phyloP scores from a whole-genome alignment of 208 protist genomes.

The Ichthyophonus hoferi region DNA sequence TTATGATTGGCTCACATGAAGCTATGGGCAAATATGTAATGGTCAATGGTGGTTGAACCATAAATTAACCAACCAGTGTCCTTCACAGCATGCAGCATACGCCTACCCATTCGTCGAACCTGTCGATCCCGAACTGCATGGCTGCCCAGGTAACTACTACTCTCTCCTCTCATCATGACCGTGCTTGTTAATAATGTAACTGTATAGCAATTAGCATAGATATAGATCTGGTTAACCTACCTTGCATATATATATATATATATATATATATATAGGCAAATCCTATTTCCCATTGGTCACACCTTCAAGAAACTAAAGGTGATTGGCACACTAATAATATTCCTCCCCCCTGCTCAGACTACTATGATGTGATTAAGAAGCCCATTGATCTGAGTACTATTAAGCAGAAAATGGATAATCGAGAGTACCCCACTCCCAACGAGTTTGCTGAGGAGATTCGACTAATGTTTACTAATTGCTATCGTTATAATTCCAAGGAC shows the following conservation, averaged over 20 bases:
- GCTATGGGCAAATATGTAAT: no score
- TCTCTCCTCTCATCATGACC: background rate
- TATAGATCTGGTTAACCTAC: no score
- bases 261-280: no score
- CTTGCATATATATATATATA: no score
- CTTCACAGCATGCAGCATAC: background rate
- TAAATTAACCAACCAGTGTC: no score
- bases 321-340: no score
- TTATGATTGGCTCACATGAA: no score
- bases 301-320: no score
- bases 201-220: no score
- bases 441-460: conserved; percentile 41
- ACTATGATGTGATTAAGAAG: conserved; percentile 55
- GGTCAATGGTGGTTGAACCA: no score
- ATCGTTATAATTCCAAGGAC: conserved; percentile 28
- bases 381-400: conserved; percentile 61
- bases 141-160: background rate
- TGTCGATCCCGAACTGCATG: background rate
- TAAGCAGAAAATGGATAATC: background rate
- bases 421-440: background rate
- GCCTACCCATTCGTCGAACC: background rate
- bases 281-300: no score
- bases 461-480: conserved; percentile 45
- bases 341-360: conserved; percentile 48
- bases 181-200: no score